Base-by-base conservation (phyloP, 2,329 filamentous ascomycete genomes). In the Paraconiothyrium brasiliense region DNA sequence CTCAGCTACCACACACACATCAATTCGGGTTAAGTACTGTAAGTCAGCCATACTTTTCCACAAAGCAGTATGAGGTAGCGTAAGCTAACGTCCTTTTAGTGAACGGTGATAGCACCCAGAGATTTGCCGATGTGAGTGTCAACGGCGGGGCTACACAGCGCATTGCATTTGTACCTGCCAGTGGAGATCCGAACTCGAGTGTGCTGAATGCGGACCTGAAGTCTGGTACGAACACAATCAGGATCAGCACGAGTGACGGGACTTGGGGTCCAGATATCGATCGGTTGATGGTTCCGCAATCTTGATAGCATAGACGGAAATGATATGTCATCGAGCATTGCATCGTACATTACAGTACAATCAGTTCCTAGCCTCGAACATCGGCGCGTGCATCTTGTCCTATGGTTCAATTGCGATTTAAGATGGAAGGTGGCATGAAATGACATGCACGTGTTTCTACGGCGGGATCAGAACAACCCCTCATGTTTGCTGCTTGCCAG, bases 91-190 rank as follows among this genome's bases (percentile, higher is more conserved):
- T n/a, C 24, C 5, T 22, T 4, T 3, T 22, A 44, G 41, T 82
- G 14, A 89, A 89, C 60, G 85, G 85, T 0, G 86, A 90, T 64
- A 81, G 67, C 0, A 71, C 71, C 0, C 82, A 87, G 64, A 74
- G 88, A 30, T 84, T 83, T 69, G 86, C 85, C 0, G 80, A 81
- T 43, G 84, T 89, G 1, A 78, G 76, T 2, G 86, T 90, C 2
- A 89, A 90, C 63, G 86, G 84, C 0, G 80, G 79, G 35, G 70
- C 71, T 0, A 68, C 67, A 9, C 79, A 85, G 68, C 79, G 78
- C 16, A 64, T 88, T 2, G 86, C 87, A 0, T 90, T 90, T 62
- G 63, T 89, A 54, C 84, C 85, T 0, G 75, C 73, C 0, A 79
- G 80, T 43, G 81, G 82, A 0, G 79, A 82, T 4, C 81, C 83